Base-by-base conservation (phyloP, 2,329 filamentous ascomycete species). In the Fusarium setosum region DNA sequence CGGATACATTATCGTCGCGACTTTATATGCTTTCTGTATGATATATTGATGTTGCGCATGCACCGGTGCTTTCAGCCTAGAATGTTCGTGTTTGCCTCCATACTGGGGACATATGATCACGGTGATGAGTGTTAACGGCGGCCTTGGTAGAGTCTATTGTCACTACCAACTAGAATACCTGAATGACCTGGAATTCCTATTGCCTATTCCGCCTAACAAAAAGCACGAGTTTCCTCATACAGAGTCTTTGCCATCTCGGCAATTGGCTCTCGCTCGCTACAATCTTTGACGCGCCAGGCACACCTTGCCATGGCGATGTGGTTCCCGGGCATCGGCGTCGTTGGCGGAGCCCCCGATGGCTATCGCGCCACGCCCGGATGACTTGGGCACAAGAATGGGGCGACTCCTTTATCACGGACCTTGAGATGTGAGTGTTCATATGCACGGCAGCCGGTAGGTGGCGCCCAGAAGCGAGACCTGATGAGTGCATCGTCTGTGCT, bases 401-500 rank as follows among this genome's bases (percentile, higher is more conserved):
- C 60, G 58, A 58, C 56, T 65, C 60, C 59, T 56, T 37, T 38
- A 49, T 50, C 45, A 66, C 53, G 52, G 63, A 56, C 64, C 60
- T 51, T 34, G 23, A 6, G 38, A 29, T n/a, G 55, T 51, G 53
- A 52, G 45, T 56, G 45, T 56, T 61, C 35, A 17, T 35, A 57
- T 53, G 47, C 48, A 58, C 47, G 54, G 59, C 55, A 61, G 50
- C 48, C 52, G 50, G 34, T 41, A 53, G 53, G 59, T 56, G 63
- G 66, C 63, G 51, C 44, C 42, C 56, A 53, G 53, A 59, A 67
- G 59, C 56, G 31, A 63, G 65, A 58, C 45, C 56, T 66, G 64
- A 57, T 62, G 61, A 56, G 56, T 40, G 38, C 44, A 52, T 52
- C 21, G 67, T 69, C 67, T 63, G 67, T 70, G 64, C 67, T 60